These are phyloP conservation scores for Aspergillus asperescens DNA, from an alignment of 495 filamentous ascomycete genomes.

Conservation along the genomic window DNA sequence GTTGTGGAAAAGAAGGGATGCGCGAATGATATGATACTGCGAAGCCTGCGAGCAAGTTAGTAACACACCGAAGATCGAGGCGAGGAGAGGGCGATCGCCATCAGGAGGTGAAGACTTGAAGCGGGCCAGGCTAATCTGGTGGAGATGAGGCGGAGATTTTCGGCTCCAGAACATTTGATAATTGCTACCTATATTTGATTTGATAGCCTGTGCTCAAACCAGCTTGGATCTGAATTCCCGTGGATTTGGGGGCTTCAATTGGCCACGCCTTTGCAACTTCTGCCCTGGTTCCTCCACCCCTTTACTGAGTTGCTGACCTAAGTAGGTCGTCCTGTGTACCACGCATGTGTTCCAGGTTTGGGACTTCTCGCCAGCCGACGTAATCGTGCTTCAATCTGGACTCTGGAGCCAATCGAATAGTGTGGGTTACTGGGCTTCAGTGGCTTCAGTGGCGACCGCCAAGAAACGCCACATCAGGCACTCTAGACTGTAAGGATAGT, in stretches of 20 bases:
- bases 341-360: background rate
- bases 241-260: background rate
- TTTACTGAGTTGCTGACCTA: background rate
- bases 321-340: background rate
- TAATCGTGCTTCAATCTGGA: background rate
- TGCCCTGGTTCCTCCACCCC: background rate
- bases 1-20: background rate
- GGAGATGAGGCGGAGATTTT: conserved; percentile 1
- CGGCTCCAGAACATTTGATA: background rate
- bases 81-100: conserved; percentile 2
- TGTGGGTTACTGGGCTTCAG: no score
- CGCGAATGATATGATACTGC: background rate
- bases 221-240: background rate
- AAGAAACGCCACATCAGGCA: conserved; percentile 21
- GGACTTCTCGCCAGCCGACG: background rate
- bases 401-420: conserved; percentile 1
- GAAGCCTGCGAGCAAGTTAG: no score
- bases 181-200: no score
- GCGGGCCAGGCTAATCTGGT: conserved; percentile 1
- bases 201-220: background rate
- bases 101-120: background rate
- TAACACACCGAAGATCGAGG: conserved; percentile 1
- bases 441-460: conserved; percentile 14
- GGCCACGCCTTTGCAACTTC: background rate
- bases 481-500: conserved; percentile 1